Evolutionary conservation across 2,329 filamentous ascomycete genomes (phyloP), one percentile per base, ranked within the genome.

Genomic region (Colletotrichum noveboracense): DNA sequence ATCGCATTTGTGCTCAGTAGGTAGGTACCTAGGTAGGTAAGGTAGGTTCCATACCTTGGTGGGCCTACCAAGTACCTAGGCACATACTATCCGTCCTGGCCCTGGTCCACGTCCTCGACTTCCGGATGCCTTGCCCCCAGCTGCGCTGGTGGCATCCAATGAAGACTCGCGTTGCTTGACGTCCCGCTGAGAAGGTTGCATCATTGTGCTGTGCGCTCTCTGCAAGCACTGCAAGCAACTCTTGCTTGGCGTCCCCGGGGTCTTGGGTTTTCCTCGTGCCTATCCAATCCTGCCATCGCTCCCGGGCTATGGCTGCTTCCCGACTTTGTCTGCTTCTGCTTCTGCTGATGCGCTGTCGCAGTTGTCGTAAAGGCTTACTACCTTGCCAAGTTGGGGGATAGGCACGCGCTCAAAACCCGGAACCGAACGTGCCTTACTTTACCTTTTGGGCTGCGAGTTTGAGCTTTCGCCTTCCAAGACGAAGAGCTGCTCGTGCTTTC

Each of bases 221-320:
- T 48, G 38, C 38, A 48, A 48, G 68, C 52, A 60, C 61, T 72
- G 65, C 65, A 67, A 67, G 65, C 65, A 67, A 48, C 34, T 38
- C 48, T 48, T 56, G 65, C 43, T 52, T 34, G 71, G 72, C 68
- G 52, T 61, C 36, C 72, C 68, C 55, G 61, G 72, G 26, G 32
- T 71, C 68, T 61, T 70, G 72, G 72, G 55, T 66, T 55, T 58
- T n/a, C 68, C 68, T 75, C 60, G 72, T 75, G 68, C 38, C 61
- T 71, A 28, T 74, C 18, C 61, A 66, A 28, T 74, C n/a, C 65
- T 64, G 60, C 61, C 61, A 66, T 71, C 34, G 68, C 52, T 66
- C 52, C 55, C 67, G 71, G 71, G 58, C 67, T 66, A 58, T 66
- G 67, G 67, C 71, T 74, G 71, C 67, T 60, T 71, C 38, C 66